Conservation (phyloP, 352 stramenopile genomes). For the Thraustotheca clavata region DNA sequence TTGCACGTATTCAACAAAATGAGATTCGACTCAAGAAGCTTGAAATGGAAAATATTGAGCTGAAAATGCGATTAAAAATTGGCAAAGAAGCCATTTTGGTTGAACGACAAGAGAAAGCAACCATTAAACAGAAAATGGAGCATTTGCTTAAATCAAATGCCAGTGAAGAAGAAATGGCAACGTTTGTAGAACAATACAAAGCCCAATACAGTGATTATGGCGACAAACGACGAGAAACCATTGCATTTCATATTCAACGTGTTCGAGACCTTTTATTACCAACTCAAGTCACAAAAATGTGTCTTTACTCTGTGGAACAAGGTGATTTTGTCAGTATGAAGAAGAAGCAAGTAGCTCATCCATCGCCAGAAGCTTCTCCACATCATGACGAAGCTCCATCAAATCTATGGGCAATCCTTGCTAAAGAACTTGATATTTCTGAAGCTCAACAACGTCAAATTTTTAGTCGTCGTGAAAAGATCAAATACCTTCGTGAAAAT, state of each 20-base stretch:
- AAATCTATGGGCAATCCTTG: constrained; percentile 66
- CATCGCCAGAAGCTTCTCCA: constrained; percentile 39
- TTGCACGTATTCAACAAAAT: constrained; percentile 65
- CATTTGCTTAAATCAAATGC: constrained; percentile 63
- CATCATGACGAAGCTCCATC: constrained; percentile 33
- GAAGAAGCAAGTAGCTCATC: constrained; percentile 24
- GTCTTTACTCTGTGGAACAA: constrained; percentile 67
- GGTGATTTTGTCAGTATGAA: constrained; percentile 54
- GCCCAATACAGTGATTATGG: constrained; percentile 75
- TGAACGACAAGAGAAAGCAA: constrained; percentile 64
- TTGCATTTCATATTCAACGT: constrained; percentile 59
- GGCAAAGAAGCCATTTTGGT: constrained; percentile 64
- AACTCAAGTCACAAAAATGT: constrained; percentile 72
- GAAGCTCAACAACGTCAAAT: constrained; percentile 60
- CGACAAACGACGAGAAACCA: constrained; percentile 55
- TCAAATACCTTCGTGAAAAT: constrained; percentile 56
- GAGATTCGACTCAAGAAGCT: constrained; percentile 47
- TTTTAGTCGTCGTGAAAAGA: constrained; percentile 44
- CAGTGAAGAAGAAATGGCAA: constrained; percentile 59
- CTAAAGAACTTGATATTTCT: constrained; percentile 56
- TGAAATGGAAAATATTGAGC: constrained; percentile 65
- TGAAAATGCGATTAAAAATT: constrained; percentile 77
- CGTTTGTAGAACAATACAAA: constrained; percentile 79
- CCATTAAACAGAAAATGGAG: constrained; percentile 74
- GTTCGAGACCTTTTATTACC: constrained; percentile 65